Evolutionary conservation across 169 alveolate genomes (phyloP).

Genomic region (Plasmodium cynomolgi): DNA sequence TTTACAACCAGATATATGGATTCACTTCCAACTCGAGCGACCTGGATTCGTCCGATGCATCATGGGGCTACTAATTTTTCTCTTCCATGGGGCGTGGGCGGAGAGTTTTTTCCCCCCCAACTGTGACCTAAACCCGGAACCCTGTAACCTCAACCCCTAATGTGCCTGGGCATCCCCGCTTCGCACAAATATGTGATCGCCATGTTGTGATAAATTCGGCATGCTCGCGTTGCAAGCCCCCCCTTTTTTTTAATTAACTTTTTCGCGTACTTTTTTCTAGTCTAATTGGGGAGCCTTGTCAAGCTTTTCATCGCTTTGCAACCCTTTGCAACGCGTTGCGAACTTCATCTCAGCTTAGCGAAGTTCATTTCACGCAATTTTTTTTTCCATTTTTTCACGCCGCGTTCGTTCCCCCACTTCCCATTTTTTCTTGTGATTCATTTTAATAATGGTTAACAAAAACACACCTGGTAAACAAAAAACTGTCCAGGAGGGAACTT

Average conservation of each 20-base stretch:
- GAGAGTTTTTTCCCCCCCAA: not conserved
- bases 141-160: no score
- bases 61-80: not conserved
- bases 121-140: not conserved
- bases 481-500: not conserved
- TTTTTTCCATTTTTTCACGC: not conserved
- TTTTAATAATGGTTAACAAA: not conserved
- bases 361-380: not conserved
- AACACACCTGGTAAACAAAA: not conserved
- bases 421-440: not conserved
- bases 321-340: not conserved
- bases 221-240: not conserved
- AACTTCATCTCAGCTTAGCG: not conserved
- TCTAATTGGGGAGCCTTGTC: not conserved
- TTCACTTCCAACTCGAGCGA: conserved; percentile 36
- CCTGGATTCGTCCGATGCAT: conserved; percentile 17
- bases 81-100: not conserved
- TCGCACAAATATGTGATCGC: not conserved
- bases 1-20: conserved; percentile 58
- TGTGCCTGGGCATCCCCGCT: not conserved
- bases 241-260: not conserved
- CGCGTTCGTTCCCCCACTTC: not conserved
- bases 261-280: conserved; percentile 8
- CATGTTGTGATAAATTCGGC: not conserved
- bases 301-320: not conserved